These are phyloP conservation scores for Gastrolobium villosum DNA, from an alignment of 306 rosid genomes.

Conservation along the genomic window DNA sequence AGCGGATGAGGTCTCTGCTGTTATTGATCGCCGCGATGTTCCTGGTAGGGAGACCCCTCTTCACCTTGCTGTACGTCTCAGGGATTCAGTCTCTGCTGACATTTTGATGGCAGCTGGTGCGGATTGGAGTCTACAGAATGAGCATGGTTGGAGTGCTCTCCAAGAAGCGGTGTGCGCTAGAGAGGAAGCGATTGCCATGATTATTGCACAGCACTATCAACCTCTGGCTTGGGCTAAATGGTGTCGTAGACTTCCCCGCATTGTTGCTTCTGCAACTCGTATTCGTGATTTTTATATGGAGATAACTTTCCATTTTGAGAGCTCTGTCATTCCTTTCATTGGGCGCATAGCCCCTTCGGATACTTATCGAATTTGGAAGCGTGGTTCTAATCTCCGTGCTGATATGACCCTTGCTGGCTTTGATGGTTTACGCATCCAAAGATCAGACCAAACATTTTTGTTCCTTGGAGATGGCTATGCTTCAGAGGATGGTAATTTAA, in stretches of 20 bases:
- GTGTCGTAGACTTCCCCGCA: conserved; percentile 98
- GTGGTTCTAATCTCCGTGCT: conserved; percentile 98
- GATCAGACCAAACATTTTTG: conserved; percentile 96
- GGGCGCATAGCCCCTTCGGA: conserved; percentile 98
- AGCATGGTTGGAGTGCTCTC: conserved; percentile 98
- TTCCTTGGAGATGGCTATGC: conserved; percentile 96
- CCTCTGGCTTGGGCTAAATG: conserved; percentile 99
- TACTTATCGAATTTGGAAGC: conserved; percentile 99
- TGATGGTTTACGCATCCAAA: conserved; percentile 94
- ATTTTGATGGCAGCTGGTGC: conserved; percentile 98
- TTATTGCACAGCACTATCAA: conserved; percentile 88
- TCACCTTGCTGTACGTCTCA: conserved; percentile 94
- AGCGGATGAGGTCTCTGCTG: conserved; percentile 81
- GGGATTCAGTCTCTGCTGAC: conserved; percentile 85
- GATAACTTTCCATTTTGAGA: conserved; percentile 97
- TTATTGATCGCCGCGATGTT: conserved; percentile 91
- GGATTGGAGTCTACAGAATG: conserved; percentile 97
- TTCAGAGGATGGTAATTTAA: conserved; percentile 82
- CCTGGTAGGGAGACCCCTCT: conserved; percentile 98
- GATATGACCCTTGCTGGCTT: conserved; percentile 99
- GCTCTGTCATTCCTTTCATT: conserved; percentile 97
- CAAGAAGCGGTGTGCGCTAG: conserved; percentile 97
- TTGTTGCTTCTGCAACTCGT: conserved; percentile 87
- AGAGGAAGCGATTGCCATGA: conserved; percentile 94
- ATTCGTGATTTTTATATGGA: conserved; percentile 99